These are phyloP conservation scores for Gastroboletus turbinatus DNA, from an alignment of 1,284 basidiomycete genomes.

Conservation along the genomic window DNA sequence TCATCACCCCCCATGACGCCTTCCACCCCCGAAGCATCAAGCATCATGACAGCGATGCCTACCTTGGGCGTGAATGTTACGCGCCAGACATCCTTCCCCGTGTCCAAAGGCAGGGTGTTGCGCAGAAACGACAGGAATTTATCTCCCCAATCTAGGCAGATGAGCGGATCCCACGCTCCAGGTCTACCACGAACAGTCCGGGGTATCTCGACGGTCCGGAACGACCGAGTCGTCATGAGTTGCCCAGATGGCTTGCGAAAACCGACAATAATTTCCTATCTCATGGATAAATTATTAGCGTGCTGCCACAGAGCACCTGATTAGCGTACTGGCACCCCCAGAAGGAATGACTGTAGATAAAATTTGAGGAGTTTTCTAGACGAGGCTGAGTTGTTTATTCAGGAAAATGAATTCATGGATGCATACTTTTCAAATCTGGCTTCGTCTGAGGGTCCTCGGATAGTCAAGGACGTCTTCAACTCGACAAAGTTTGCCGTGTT, in stretches of 20 bases:
- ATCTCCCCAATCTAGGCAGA: conserved; percentile 76
- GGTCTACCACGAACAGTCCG: conserved; percentile 73
- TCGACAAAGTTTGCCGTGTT: conserved; percentile 77
- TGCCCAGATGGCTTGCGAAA: conserved; percentile 83
- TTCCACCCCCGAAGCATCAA: conserved; percentile 47
- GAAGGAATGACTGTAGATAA: conserved; percentile 93
- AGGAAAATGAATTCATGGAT: neutral
- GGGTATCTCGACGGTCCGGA: conserved; percentile 73
- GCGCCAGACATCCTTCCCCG: conserved; percentile 56
- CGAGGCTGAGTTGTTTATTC: conserved; percentile 4
- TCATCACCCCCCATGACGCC: conserved; percentile 68
- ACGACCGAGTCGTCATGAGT: conserved; percentile 60
- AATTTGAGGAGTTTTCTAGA: conserved; percentile 87
- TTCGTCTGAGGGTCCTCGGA: conserved; percentile 70
- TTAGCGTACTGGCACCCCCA: conserved; percentile 79
- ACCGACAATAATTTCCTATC: conserved; percentile 84
- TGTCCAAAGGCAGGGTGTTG: conserved; percentile 30
- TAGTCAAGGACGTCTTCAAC: conserved; percentile 88
- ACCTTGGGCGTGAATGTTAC: conserved; percentile 57
- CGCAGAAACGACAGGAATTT: conserved; percentile 61
- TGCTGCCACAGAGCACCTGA: neutral
- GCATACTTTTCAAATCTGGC: conserved; percentile 77
- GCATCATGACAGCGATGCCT: conserved; percentile 47
- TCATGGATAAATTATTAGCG: conserved; percentile 1
- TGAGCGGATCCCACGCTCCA: conserved; percentile 74